phyloP scores from a whole-genome alignment of 495 filamentous ascomycete genomes.

The Astrothelium subdiscretum region DNA sequence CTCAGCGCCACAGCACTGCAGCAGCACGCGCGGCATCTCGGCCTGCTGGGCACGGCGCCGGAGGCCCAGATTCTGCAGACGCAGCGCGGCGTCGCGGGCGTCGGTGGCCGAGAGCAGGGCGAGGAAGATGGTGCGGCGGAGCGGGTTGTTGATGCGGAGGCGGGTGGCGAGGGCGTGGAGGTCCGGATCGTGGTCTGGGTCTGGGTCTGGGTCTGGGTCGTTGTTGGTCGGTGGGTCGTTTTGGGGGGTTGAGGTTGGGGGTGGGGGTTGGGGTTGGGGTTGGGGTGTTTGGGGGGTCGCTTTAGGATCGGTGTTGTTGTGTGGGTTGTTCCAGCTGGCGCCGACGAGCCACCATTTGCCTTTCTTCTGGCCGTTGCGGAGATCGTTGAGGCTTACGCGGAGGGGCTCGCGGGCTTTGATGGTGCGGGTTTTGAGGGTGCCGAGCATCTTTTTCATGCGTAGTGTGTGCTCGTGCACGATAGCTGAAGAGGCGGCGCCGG shows the following conservation, averaged over 20 bases:
- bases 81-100: conserved; percentile 67
- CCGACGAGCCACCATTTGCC: conserved; percentile 99
- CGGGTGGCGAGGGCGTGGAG: conserved; percentile 63
- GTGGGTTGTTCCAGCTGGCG: conserved; percentile 56
- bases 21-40: conserved; percentile 77
- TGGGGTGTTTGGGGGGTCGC: conserved; percentile 29
- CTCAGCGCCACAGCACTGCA: conserved; percentile 80
- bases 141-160: conserved; percentile 89
- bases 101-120: conserved; percentile 81
- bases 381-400: conserved; percentile 66
- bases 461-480: conserved; percentile 65
- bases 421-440: conserved; percentile 55
- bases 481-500: conserved; percentile 47
- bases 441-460: conserved; percentile 72
- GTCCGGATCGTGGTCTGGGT: conserved; percentile 36
- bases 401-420: conserved; percentile 71
- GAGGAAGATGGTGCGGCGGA: conserved; percentile 85
- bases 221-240: too few relatives aligned
- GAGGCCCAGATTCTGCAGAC: conserved; percentile 68
- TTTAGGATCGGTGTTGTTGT: conserved; percentile 12
- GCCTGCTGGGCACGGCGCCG: conserved; percentile 75
- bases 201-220: conserved; percentile 37
- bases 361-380: conserved; percentile 67
- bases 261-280: conserved; percentile 23
- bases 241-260: conserved; percentile 7